These are phyloP conservation scores for Exophiala calicioides DNA, from an alignment of 2,329 filamentous ascomycete genomes.

Conservation along the genomic window DNA sequence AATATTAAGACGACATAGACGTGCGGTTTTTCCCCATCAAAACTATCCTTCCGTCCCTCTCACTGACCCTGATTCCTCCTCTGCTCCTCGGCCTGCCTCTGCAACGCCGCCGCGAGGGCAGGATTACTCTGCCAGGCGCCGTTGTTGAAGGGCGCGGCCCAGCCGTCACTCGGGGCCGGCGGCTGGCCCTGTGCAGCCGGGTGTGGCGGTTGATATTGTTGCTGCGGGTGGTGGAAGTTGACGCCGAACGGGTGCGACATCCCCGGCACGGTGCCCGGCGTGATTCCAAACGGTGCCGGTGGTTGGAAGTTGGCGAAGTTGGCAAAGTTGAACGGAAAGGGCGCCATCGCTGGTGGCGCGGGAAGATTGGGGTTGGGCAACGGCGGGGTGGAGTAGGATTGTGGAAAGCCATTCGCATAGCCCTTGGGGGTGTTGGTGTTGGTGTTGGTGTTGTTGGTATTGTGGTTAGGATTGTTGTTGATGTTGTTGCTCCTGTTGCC, in stretches of 20 bases:
- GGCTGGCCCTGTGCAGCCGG: constrained; percentile 43
- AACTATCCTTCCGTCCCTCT: too few species aligned
- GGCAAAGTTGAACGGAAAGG: constrained; percentile 24
- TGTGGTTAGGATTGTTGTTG: constrained; percentile 3
- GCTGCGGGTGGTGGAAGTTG: constrained; percentile 40
- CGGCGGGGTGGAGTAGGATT: constrained; percentile 7
- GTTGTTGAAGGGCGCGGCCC: background rate
- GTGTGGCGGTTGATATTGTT: constrained; percentile 45
- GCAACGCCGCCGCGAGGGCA: constrained; percentile 25
- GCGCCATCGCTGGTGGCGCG: constrained; percentile 22
- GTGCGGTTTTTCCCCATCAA: background rate
- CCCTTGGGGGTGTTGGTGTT: constrained; percentile 12
- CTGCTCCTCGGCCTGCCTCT: constrained; percentile 25
- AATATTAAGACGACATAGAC: background rate
- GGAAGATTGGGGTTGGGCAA: constrained; percentile 21
- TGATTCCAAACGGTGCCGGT: constrained; percentile 10
- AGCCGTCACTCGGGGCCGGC: constrained; percentile 1
- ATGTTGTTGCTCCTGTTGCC: constrained; percentile 27
- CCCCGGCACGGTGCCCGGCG: background rate
- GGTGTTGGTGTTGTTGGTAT: constrained; percentile 29
- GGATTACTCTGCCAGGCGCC: constrained; percentile 25
- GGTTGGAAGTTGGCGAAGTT: constrained; percentile 16
- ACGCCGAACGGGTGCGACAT: constrained; percentile 18
- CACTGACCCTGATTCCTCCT: constrained; percentile 17
- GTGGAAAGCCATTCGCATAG: constrained; percentile 8